Conservation (phyloP, 768 basidiomycete species). For the Clitopilus passeckerianus region DNA sequence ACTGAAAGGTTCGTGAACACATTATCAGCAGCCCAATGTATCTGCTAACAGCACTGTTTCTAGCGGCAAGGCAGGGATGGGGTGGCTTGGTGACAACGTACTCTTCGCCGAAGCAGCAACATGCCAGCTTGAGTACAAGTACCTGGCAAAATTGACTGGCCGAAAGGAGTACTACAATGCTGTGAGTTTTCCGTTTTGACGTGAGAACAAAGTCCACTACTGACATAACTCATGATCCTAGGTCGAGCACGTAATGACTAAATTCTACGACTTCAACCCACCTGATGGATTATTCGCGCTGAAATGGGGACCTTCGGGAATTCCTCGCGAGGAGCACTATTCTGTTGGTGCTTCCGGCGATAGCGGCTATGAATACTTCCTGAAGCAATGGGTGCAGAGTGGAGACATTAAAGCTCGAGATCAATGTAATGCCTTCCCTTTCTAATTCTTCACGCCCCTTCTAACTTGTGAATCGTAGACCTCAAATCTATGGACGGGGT, state of each 20-base stretch:
- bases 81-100: slow-evolving; percentile 20
- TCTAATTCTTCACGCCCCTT: not conserved
- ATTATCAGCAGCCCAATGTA: not conserved
- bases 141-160: slow-evolving; percentile 63
- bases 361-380: slow-evolving; percentile 64
- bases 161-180: slow-evolving; percentile 42
- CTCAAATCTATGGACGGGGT: slow-evolving; percentile 47
- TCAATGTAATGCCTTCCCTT: slow-evolving; percentile 43
- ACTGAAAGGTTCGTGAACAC: slow-evolving; percentile 34
- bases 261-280: slow-evolving; percentile 25
- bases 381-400: slow-evolving; percentile 59
- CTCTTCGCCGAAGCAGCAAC: slow-evolving; percentile 38
- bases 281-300: slow-evolving; percentile 30
- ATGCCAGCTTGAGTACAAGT: slow-evolving; percentile 75
- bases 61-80: slow-evolving; percentile 26
- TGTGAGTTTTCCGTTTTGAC: slow-evolving; percentile 14
- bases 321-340: slow-evolving; percentile 27
- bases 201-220: not conserved
- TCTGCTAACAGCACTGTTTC: not conserved
- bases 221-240: slow-evolving; percentile 5
- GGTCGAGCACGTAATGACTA: slow-evolving; percentile 33
- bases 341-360: slow-evolving; percentile 56
- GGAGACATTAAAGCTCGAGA: slow-evolving; percentile 40
- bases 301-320: slow-evolving; percentile 16
- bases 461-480: slow-evolving; percentile 24